Evolutionary conservation across 2,329 filamentous ascomycete species (phyloP).

Genomic region (Phoma sp.): DNA sequence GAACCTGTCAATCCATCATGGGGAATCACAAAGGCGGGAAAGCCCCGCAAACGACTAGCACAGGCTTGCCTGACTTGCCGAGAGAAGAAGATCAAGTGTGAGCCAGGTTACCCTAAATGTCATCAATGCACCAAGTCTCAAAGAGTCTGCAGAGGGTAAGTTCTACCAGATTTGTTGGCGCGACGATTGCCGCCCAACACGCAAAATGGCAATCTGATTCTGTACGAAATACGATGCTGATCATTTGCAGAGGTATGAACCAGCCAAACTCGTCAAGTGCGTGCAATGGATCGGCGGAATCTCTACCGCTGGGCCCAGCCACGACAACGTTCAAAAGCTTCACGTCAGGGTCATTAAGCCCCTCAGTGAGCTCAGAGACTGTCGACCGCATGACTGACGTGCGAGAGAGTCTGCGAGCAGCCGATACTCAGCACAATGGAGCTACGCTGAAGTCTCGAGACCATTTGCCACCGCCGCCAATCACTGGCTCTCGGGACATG

Average conservation of each 20-base stretch:
- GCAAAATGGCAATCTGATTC: no score
- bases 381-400: constrained; percentile 38
- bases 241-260: constrained; percentile 11
- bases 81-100: constrained; percentile 98
- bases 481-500: constrained; percentile 37
- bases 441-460: constrained; percentile 35
- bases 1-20: constrained; percentile 88
- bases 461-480: constrained; percentile 30
- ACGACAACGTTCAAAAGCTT: constrained; percentile 40
- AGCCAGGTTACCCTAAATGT: constrained; percentile 85
- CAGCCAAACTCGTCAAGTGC: constrained; percentile 9
- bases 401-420: constrained; percentile 34
- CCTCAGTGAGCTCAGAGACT: constrained; percentile 37
- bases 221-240: background rate
- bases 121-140: constrained; percentile 93
- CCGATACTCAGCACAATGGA: constrained; percentile 38
- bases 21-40: constrained; percentile 93
- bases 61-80: constrained; percentile 93
- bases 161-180: constrained; percentile 9
- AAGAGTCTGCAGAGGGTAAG: constrained; percentile 74
- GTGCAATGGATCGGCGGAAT: constrained; percentile 4
- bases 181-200: background rate
- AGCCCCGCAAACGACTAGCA: constrained; percentile 86
- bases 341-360: constrained; percentile 39
- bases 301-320: constrained; percentile 1